Conservation (phyloP, 2,329 filamentous ascomycete species). For the Phaeosphaeria sp. region DNA sequence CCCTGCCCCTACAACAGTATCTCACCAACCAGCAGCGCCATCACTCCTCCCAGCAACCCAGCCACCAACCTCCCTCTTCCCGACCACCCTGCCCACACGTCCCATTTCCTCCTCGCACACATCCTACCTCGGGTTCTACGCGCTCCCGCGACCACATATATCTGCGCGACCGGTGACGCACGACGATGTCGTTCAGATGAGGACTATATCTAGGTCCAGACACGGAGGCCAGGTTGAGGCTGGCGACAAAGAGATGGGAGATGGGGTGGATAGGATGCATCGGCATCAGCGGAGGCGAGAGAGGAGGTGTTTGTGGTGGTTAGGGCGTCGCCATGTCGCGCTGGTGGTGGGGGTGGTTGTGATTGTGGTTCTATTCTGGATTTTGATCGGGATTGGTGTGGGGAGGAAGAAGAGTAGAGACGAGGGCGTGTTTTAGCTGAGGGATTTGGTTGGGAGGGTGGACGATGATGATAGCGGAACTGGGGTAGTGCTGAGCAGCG, state of each 20-base stretch:
- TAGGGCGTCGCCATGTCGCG: neutral
- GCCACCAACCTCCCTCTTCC: neutral
- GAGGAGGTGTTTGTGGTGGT: neutral
- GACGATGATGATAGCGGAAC: neutral
- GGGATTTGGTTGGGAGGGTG: neutral
- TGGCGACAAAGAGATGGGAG: too few species aligned
- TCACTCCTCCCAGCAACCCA: neutral
- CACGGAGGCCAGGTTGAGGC: too few species aligned
- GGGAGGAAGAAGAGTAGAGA: neutral
- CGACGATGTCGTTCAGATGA: too few species aligned
- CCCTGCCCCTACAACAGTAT: too few species aligned
- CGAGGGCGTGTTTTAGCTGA: neutral
- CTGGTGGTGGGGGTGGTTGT: neutral
- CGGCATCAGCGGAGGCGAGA: neutral
- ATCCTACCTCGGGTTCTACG: neutral
- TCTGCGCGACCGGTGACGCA: neutral
- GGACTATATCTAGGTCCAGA: too few species aligned
- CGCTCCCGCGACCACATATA: neutral
- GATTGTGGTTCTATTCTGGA: slow-evolving; percentile 1
- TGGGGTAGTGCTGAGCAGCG: too few species aligned
- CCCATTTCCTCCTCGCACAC: neutral
- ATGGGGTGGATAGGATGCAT: neutral
- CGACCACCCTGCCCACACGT: neutral
- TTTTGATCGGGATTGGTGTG: neutral
- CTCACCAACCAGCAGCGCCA: neutral